Conservation (phyloP, 148 eudicot species). For the Pharnaceum exiguum region DNA sequence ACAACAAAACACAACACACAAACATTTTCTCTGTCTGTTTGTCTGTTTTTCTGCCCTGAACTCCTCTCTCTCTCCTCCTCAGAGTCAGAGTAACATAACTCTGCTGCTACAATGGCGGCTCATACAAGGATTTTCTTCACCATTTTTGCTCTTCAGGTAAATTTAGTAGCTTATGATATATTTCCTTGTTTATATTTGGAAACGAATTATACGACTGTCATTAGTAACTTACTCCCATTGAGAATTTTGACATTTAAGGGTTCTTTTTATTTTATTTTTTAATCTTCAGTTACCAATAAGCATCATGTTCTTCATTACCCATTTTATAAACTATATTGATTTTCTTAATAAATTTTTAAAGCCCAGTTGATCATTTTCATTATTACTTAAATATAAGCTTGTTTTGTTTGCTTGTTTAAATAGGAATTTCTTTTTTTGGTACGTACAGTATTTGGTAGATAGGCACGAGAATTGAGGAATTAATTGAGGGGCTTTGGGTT, state of each 20-base stretch:
- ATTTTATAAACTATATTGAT: too few species aligned
- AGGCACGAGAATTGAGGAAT: too few species aligned
- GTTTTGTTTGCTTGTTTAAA: too few species aligned
- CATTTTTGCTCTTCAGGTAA: conserved; percentile 23
- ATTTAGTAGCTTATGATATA: background rate
- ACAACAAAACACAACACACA: too few species aligned
- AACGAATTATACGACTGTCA: background rate
- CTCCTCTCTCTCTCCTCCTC: background rate
- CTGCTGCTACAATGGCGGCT: conserved; percentile 12
- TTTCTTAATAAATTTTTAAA: too few species aligned
- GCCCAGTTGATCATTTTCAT: too few species aligned
- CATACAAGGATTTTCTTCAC: conserved; percentile 1
- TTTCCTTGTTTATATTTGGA: background rate
- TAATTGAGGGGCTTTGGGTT: too few species aligned
- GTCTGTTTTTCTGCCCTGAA: background rate
- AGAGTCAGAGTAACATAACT: background rate
- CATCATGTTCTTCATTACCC: too few species aligned
- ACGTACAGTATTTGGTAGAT: too few species aligned
- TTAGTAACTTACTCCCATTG: background rate
- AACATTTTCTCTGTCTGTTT: background rate
- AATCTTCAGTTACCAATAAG: background rate
- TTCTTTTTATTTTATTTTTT: background rate
- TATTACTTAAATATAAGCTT: too few species aligned
- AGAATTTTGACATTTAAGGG: background rate
- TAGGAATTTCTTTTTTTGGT: too few species aligned